Evolutionary conservation across 2,329 filamentous ascomycete species (phyloP).

Genomic region (Chrysoporthe deuterocubensis): DNA sequence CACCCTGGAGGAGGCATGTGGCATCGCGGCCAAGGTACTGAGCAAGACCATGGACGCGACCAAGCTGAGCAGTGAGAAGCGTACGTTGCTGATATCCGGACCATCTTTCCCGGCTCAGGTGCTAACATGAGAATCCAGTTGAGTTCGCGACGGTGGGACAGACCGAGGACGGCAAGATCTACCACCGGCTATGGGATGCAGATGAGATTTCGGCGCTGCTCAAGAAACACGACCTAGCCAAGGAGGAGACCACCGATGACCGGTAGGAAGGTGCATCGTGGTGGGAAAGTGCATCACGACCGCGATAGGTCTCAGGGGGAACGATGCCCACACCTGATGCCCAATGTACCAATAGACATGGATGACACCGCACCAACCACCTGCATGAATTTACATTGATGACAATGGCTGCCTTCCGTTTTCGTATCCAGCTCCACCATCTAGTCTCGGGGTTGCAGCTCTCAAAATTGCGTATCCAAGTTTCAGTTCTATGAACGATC

Average conservation of each 20-base stretch:
- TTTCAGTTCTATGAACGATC: conserved; percentile 13
- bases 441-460: background rate
- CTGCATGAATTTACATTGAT: conserved; percentile 18
- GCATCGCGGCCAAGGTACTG: conserved; percentile 95
- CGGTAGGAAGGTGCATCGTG: conserved; percentile 46
- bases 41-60: conserved; percentile 99
- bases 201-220: conserved; percentile 94
- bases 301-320: conserved; percentile 9
- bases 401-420: background rate
- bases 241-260: conserved; percentile 75
- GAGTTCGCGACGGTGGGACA: conserved; percentile 98
- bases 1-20: conserved; percentile 92
- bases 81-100: conserved; percentile 57
- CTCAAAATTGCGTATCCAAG: background rate
- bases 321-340: conserved; percentile 29
- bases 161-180: conserved; percentile 94
- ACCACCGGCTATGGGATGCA: conserved; percentile 95
- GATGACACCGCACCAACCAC: conserved; percentile 21
- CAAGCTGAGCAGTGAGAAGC: conserved; percentile 98
- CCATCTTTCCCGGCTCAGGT: conserved; percentile 1
- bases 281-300: background rate
- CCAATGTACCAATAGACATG: conserved; percentile 37
- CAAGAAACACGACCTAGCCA: conserved; percentile 94
- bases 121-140: conserved; percentile 58
- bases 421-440: background rate